These are phyloP conservation scores for Bauhinia variegata DNA, from an alignment of 306 rosid species.

Conservation along the genomic window DNA sequence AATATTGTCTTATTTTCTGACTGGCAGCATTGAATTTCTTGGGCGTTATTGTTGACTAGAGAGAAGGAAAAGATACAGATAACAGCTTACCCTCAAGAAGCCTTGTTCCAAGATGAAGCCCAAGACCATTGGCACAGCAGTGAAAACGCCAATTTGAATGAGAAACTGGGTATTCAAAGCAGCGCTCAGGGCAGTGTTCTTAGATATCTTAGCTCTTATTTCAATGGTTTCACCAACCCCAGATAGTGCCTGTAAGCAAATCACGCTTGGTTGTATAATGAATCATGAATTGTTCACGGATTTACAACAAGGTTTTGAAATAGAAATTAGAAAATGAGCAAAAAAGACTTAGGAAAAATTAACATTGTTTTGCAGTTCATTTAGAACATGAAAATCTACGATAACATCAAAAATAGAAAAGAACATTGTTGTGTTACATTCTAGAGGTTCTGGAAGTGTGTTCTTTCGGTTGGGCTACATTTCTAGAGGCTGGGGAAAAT, in stretches of 20 bases:
- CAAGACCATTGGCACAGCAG: slow-evolving; percentile 88
- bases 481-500: no score
- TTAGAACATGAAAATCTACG: no score
- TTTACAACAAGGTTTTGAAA: no score
- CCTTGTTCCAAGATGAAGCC: slow-evolving; percentile 89
- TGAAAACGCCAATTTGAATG: slow-evolving; percentile 84
- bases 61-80: slow-evolving; percentile 5
- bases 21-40: slow-evolving; percentile 12
- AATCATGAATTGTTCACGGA: neutral
- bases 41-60: neutral
- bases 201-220: slow-evolving; percentile 54
- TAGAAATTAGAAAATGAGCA: no score
- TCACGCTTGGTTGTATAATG: slow-evolving; percentile 1
- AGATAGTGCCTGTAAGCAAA: slow-evolving; percentile 72
- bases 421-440: no score
- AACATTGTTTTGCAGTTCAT: no score
- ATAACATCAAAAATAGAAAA: no score
- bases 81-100: slow-evolving; percentile 67
- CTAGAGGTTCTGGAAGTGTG: no score
- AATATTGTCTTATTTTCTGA: neutral
- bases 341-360: no score
- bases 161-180: slow-evolving; percentile 87
- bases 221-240: slow-evolving; percentile 82
- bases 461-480: no score
- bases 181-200: slow-evolving; percentile 71